These are phyloP conservation scores for Peribolospora baueri DNA, from an alignment of 768 basidiomycete species.

Conservation along the genomic window DNA sequence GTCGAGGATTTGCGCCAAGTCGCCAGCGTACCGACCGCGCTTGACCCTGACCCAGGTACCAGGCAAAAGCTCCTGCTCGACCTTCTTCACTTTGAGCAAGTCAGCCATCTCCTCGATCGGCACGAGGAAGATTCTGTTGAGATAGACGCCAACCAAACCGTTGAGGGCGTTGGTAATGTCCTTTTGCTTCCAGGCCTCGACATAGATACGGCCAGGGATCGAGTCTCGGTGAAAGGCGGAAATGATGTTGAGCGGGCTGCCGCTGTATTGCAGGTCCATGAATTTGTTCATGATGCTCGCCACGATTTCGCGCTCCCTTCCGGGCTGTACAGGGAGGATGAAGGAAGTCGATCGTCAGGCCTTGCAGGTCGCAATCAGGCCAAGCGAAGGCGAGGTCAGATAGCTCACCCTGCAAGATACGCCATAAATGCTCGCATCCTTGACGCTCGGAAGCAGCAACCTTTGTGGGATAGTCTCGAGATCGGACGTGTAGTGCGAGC, in stretches of 20 bases:
- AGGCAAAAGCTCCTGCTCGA: slow-evolving; percentile 54
- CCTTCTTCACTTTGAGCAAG: slow-evolving; percentile 81
- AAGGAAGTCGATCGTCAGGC: not conserved
- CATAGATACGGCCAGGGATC: slow-evolving; percentile 81
- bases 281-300: slow-evolving; percentile 88
- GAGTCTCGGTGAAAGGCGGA: slow-evolving; percentile 94
- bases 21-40: slow-evolving; percentile 78
- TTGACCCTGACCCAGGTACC: slow-evolving; percentile 90
- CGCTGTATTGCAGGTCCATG: slow-evolving; percentile 54
- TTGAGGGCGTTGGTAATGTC: slow-evolving; percentile 63
- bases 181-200: slow-evolving; percentile 71
- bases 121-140: slow-evolving; percentile 57
- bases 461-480: slow-evolving; percentile 62
- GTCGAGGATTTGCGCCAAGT: slow-evolving; percentile 85
- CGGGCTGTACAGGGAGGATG: slow-evolving; percentile 31
- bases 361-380: not conserved
- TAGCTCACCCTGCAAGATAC: slow-evolving; percentile 59
- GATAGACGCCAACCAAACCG: slow-evolving; percentile 81
- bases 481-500: slow-evolving; percentile 24
- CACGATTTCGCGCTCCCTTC: slow-evolving; percentile 75
- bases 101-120: slow-evolving; percentile 97
- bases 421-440: slow-evolving; percentile 90
- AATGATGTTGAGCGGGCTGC: slow-evolving; percentile 55
- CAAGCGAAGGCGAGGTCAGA: not conserved
- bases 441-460: slow-evolving; percentile 85